Evolutionary conservation across 2,329 filamentous ascomycete genomes (phyloP), one percentile per base, ranked within the genome.

Genomic region (Chaetoscypha palmicola): DNA sequence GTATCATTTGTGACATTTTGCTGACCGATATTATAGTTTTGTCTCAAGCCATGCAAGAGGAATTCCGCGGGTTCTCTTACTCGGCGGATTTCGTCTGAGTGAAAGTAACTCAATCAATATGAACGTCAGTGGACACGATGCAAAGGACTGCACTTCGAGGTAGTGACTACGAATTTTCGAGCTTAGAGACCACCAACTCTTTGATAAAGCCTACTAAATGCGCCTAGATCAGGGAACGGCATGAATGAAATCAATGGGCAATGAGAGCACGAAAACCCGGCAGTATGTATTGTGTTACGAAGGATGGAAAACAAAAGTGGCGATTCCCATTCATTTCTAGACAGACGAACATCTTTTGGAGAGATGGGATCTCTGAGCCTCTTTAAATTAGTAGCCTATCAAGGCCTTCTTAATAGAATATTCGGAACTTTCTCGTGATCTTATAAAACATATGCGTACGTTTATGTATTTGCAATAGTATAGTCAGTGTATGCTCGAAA

Each of bases 11-110:
- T 5, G 19, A 5, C 5, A 17, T 5, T 26, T 26, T 11, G 31
- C 50, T 48, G 41, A 55, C 19, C 41, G 38, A 7, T 14, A 23
- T 31, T 33, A 33, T 55, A 95, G 92, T 98, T 34, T 76, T 98
- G 52, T 94, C 91, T 21, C 92, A 97, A 72, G 88, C 89, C 33
- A 97, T 97, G 90, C 92, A 98, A 70, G 92, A 98, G 71, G 90
- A 98, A 66, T 98, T 98, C 83, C 81, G 92, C 47, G 92, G 92
- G 54, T 98, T 98, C 72, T 97, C 91, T 20, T 98, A 98, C 68
- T 59, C 58, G 11, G 59, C 58, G 5, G 61, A 64, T 45, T 61
- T 63, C 31, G 49, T 62, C 36, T 63, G 58, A 62, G 37, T 36
- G 20, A 45, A 8, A 8, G 21, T 17, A 23, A 28, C 24, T n/a